Evolutionary conservation across 208 protist species (phyloP).

Genomic region (Crithidia brevicula): DNA sequence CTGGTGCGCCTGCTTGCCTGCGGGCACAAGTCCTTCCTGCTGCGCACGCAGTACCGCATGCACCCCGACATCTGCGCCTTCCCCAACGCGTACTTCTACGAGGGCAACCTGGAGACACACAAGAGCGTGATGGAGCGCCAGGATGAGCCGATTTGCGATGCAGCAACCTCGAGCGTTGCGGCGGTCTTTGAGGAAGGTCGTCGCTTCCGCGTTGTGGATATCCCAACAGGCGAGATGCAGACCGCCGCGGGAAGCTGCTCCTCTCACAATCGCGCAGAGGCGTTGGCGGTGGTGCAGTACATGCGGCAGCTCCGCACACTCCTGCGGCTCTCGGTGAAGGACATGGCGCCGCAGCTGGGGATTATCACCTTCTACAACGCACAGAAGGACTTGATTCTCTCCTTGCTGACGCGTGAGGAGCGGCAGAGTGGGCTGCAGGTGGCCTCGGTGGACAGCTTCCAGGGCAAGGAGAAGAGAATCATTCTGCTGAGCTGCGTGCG

Average conservation of each 20-base stretch:
- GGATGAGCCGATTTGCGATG: background rate
- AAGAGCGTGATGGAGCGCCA: slow-evolving; percentile 28
- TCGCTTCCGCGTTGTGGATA: slow-evolving; percentile 78
- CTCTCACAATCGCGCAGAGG: slow-evolving; percentile 54
- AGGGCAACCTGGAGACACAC: slow-evolving; percentile 54
- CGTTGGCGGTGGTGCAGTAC: slow-evolving; percentile 56
- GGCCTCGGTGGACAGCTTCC: slow-evolving; percentile 93
- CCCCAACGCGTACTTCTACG: slow-evolving; percentile 86
- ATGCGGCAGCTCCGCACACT: slow-evolving; percentile 72
- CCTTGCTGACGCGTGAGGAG: slow-evolving; percentile 57
- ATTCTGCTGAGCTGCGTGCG: slow-evolving; percentile 93
- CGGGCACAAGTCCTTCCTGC: slow-evolving; percentile 56
- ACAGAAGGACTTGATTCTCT: slow-evolving; percentile 59
- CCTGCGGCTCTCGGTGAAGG: slow-evolving; percentile 49
- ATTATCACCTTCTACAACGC: slow-evolving; percentile 91
- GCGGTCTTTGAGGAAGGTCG: slow-evolving; percentile 19
- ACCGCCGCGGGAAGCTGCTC: slow-evolving; percentile 41
- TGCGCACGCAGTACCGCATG: slow-evolving; percentile 93
- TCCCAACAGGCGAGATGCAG: slow-evolving; percentile 58
- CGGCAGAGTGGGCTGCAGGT: slow-evolving; percentile 69
- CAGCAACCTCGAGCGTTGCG: background rate
- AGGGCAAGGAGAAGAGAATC: slow-evolving; percentile 94
- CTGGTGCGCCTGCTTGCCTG: slow-evolving; percentile 75
- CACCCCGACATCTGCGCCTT: slow-evolving; percentile 86
- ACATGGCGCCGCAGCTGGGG: slow-evolving; percentile 57